phyloP scores from a whole-genome alignment of 352 stramenopile genomes.

The Phytophthora cryptogea region DNA sequence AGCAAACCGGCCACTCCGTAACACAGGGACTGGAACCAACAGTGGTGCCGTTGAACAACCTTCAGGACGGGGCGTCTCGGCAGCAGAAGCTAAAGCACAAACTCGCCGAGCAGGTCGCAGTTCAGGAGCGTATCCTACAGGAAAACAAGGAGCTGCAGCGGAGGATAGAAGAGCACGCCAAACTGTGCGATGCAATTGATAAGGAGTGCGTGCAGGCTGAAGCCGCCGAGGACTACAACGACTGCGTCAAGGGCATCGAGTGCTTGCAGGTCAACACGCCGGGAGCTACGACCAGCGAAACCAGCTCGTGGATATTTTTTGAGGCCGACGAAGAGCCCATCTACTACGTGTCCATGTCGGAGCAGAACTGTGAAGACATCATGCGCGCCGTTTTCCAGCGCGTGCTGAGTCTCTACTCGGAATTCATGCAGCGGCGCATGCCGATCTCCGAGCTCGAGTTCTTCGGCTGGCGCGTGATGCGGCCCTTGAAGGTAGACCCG shows the following conservation, averaged over 20 bases:
- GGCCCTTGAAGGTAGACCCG: conserved; percentile 28
- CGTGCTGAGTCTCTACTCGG: conserved; percentile 39
- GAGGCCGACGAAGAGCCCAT: conserved; percentile 40
- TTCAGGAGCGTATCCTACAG: conserved; percentile 37
- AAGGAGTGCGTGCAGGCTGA: conserved; percentile 31
- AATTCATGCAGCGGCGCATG: conserved; percentile 38
- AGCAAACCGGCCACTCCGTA: conserved; percentile 24
- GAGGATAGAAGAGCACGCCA: conserved; percentile 39
- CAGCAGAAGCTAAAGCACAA: conserved; percentile 23
- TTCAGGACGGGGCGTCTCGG: neutral
- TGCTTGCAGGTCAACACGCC: neutral
- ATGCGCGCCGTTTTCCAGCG: conserved; percentile 39
- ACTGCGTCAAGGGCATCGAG: conserved; percentile 11
- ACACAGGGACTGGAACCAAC: conserved; percentile 12
- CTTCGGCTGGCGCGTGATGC: conserved; percentile 43
- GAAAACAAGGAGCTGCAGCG: conserved; percentile 45
- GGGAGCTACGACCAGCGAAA: conserved; percentile 6
- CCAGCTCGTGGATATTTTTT: conserved; percentile 41
- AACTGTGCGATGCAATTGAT: conserved; percentile 27
- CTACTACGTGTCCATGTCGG: conserved; percentile 39
- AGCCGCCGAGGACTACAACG: conserved; percentile 4
- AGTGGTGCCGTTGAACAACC: conserved; percentile 6
- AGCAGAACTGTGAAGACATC: conserved; percentile 33
- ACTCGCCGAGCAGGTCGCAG: conserved; percentile 35
- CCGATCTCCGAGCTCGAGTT: conserved; percentile 38